A percentile compares a stretch with the other conserved stretches of the same genome.
These are phyloP conservation scores for Proliferodiscus dingleyae DNA, from an alignment of 2,329 filamentous ascomycete species.

Conservation along the genomic window DNA sequence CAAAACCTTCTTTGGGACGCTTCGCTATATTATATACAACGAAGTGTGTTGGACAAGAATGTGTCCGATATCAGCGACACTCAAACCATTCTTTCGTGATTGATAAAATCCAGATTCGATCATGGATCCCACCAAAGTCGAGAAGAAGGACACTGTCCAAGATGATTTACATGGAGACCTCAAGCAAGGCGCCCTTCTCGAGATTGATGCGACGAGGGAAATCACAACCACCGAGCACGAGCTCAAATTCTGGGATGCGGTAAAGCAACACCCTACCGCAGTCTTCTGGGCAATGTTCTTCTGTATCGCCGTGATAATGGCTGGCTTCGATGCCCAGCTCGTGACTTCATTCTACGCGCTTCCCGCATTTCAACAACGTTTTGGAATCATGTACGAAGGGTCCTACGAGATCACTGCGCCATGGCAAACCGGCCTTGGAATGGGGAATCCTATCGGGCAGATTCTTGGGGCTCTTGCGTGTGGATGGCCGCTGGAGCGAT, in stretches of 20 bases:
- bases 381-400: constrained; percentile 18
- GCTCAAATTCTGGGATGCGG: constrained; percentile 16
- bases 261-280: constrained; percentile 19
- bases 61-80: too few species aligned
- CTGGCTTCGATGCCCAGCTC: constrained; percentile 23
- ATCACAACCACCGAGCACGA: constrained; percentile 22
- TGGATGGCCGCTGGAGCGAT: constrained; percentile 33
- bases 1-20: too few species aligned
- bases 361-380: constrained; percentile 22
- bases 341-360: constrained; percentile 23
- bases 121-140: too few species aligned
- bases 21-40: too few species aligned
- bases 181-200: too few species aligned
- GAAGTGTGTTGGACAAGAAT: too few species aligned
- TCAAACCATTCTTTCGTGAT: too few species aligned
- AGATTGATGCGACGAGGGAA: too few species aligned
- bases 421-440: constrained; percentile 26
- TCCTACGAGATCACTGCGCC: constrained; percentile 21
- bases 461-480: constrained; percentile 40
- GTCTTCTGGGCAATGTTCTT: constrained; percentile 25
- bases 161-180: too few species aligned
- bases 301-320: constrained; percentile 24
- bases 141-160: too few species aligned
- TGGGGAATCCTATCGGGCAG: constrained; percentile 24
- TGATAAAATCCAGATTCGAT: too few species aligned